Evolutionary conservation across 2,329 filamentous ascomycete genomes (phyloP), one percentile per base, ranked within the genome.

Genomic region (Tolypocladium pustulatum): DNA sequence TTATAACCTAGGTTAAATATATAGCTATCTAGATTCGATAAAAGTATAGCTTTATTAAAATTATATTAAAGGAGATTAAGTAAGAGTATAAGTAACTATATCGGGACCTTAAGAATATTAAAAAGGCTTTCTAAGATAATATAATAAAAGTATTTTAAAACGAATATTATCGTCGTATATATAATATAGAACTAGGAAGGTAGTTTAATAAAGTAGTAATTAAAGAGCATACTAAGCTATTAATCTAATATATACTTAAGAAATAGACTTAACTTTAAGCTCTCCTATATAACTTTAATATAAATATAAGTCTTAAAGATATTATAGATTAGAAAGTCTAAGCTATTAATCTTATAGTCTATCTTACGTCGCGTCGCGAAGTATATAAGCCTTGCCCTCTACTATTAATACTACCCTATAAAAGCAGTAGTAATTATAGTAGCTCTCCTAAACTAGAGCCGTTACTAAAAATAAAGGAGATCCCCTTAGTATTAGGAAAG

Each of bases 331-430:
- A n/a, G 22, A 49, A 57, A 57, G 17, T 40, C 15, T 10, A 20
- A 52, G 53, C 41, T 20, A 51, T 59, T 15, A 56, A 61, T 51
- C 41, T 54, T 22, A 61, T 62, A 38, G 61, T 61, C 22, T 37
- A 27, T 56, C 55, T 62, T 25, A 57, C 61, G 6, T 34, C 57
- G 30, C 54, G 57, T 20, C 40, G 46, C 4, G 59, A 62, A 53
- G 56, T 62, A 43, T 56, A 57, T 55, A 36, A 46, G 43, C 55
- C 38, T n/a, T 32, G 27, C 13, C 9, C 32, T 34, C 32, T 34
- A 34, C 46, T 2, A 43, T n/a, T n/a, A n/a, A n/a, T 22, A 30
- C 54, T 22, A 22, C 54, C 54, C 1, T 20, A 2, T 30, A 15
- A 43, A 17, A 40, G 38, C 20, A n/a, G 17, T 4, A n/a, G 17